phyloP scores from a whole-genome alignment of 2,329 filamentous ascomycete genomes.

The Endothia cerciana region DNA sequence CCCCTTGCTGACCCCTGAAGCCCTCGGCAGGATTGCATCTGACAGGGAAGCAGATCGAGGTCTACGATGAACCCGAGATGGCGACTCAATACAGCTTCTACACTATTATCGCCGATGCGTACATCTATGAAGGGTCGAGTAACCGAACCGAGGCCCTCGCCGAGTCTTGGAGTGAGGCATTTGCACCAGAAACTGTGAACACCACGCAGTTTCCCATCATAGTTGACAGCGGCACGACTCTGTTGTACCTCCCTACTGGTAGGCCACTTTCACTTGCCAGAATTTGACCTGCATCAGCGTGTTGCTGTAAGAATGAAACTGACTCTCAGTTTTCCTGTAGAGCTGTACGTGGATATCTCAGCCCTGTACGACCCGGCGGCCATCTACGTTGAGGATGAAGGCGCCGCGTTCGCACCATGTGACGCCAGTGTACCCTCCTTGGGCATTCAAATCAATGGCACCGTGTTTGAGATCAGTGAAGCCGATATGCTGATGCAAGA shows the following conservation, averaged over 20 bases:
- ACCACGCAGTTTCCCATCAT: slow-evolving; percentile 35
- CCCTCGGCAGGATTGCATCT: slow-evolving; percentile 6
- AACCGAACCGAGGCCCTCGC: slow-evolving; percentile 19
- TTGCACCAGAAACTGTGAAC: slow-evolving; percentile 29
- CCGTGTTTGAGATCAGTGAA: slow-evolving; percentile 17
- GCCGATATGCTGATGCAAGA: slow-evolving; percentile 23
- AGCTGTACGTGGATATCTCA: slow-evolving; percentile 32
- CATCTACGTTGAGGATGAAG: slow-evolving; percentile 29
- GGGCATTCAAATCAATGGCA: slow-evolving; percentile 17
- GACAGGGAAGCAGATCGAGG: slow-evolving; percentile 27
- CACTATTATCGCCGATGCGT: slow-evolving; percentile 35
- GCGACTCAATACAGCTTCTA: slow-evolving; percentile 34
- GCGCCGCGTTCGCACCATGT: slow-evolving; percentile 35
- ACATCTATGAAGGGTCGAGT: slow-evolving; percentile 31
- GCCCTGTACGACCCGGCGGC: slow-evolving; percentile 35
- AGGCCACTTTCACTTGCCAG: not conserved
- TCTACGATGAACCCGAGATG: slow-evolving; percentile 17
- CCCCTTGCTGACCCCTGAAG: too few relatives aligned
- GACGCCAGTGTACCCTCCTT: slow-evolving; percentile 33
- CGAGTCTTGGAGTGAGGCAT: slow-evolving; percentile 2
- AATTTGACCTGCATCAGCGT: too few relatives aligned
- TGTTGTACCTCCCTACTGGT: slow-evolving; percentile 35
- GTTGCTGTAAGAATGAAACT: not conserved
- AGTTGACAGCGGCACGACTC: slow-evolving; percentile 36
- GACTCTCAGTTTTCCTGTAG: slow-evolving; percentile 22